Conservation (phyloP, 148 eudicot species). For the Arctostaphylos glauca region DNA sequence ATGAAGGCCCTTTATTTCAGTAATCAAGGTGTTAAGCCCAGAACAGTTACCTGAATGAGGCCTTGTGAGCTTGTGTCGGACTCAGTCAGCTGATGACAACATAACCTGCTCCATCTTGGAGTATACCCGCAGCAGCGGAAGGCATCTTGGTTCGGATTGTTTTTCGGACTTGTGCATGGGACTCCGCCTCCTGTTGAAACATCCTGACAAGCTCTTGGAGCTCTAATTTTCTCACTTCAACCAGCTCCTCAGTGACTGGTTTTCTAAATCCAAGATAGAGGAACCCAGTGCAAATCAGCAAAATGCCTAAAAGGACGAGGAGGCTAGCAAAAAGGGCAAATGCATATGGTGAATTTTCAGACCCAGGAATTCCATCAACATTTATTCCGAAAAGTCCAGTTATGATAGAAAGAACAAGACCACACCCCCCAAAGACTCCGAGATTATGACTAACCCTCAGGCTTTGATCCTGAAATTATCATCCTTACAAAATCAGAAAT, state of each 20-base stretch:
- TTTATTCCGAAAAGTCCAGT: slow-evolving; percentile 90
- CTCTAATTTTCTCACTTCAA: slow-evolving; percentile 84
- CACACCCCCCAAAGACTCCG: slow-evolving; percentile 89
- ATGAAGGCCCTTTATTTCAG: not conserved
- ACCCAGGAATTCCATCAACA: slow-evolving; percentile 90
- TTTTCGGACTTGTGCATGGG: slow-evolving; percentile 91
- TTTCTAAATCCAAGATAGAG: slow-evolving; percentile 73
- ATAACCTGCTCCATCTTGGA: not conserved
- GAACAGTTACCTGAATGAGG: not conserved
- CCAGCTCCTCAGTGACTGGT: slow-evolving; percentile 67
- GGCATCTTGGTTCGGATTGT: not conserved
- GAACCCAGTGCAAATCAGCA: slow-evolving; percentile 60
- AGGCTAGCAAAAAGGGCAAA: slow-evolving; percentile 68
- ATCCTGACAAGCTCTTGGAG: slow-evolving; percentile 75
- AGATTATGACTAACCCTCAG: slow-evolving; percentile 79
- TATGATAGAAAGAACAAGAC: slow-evolving; percentile 74
- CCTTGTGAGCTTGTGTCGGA: not conserved
- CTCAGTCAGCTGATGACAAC: not conserved
- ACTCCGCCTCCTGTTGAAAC: slow-evolving; percentile 95
- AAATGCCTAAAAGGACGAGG: slow-evolving; percentile 51
- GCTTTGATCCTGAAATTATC: slow-evolving; percentile 67
- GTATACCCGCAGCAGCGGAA: not conserved
- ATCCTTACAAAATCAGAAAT: not conserved
- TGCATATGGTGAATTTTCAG: slow-evolving; percentile 76
- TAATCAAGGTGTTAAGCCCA: not conserved